Conservation (phyloP, 352 stramenopile genomes). For the Phytopythium montanum region DNA sequence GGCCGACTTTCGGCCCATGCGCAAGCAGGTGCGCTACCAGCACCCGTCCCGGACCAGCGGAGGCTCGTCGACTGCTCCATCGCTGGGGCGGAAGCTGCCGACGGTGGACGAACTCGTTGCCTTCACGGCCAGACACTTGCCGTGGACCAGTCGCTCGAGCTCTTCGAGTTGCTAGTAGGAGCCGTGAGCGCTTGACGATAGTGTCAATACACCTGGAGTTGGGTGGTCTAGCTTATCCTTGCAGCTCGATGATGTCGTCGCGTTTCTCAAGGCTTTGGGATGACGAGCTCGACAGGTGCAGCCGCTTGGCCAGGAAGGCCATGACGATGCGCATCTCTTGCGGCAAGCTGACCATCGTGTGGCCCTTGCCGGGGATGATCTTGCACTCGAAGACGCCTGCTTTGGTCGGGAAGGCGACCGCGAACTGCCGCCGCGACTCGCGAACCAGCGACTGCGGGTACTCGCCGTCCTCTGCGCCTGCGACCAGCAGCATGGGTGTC, state of each 20-base stretch:
- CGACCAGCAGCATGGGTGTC: constrained; percentile 47
- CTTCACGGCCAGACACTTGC: constrained; percentile 6
- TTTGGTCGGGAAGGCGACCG: constrained; percentile 23
- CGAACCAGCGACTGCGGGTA: constrained; percentile 33
- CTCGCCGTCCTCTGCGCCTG: constrained; percentile 26
- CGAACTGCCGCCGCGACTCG: constrained; percentile 17
- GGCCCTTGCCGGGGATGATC: constrained; percentile 22
- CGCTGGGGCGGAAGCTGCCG: constrained; percentile 2
- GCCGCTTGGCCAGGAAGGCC: constrained; percentile 43
- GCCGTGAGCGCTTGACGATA: neutral
- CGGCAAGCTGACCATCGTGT: constrained; percentile 48
- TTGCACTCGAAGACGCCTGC: constrained; percentile 8
- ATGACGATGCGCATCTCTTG: constrained; percentile 61
- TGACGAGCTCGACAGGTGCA: neutral
- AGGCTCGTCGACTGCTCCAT: neutral
- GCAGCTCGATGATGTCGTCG: constrained; percentile 4
- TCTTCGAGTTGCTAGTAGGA: neutral
- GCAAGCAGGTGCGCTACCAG: constrained; percentile 8
- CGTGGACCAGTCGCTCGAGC: neutral
- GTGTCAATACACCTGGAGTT: neutral
- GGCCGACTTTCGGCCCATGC: constrained; percentile 1
- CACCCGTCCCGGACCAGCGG: neutral
- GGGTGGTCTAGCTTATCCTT: neutral
- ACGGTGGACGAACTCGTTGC: constrained; percentile 3
- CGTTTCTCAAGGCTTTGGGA: neutral